A percentile compares a stretch with the other conserved stretches of the same genome.
Conservation (phyloP, 2,329 filamentous ascomycete genomes). For the Cordyceps javanica region DNA sequence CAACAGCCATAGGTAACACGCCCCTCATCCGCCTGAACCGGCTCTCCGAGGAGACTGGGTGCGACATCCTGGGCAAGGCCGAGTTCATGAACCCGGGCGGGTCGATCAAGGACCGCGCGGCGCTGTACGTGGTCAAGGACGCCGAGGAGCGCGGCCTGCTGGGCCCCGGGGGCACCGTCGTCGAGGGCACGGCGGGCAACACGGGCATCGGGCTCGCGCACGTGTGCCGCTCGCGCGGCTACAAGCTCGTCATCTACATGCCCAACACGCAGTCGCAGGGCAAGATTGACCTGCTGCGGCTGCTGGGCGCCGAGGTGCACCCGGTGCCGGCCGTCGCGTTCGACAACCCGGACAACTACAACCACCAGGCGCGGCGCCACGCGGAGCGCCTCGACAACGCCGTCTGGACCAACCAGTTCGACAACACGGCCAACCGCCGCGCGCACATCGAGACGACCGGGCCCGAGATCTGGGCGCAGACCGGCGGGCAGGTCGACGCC, state of each 20-base stretch:
- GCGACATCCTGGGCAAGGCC: slow-evolving; percentile 90
- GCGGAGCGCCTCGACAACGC: slow-evolving; percentile 82
- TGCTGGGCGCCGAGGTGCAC: slow-evolving; percentile 91
- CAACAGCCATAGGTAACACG: slow-evolving; percentile 88
- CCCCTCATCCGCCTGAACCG: slow-evolving; percentile 85
- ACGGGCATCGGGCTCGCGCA: slow-evolving; percentile 97
- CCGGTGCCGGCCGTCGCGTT: slow-evolving; percentile 94
- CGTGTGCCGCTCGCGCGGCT: slow-evolving; percentile 86
- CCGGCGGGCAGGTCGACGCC: slow-evolving; percentile 75
- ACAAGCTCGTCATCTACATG: slow-evolving; percentile 98
- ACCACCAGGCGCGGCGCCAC: slow-evolving; percentile 87
- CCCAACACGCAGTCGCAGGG: slow-evolving; percentile 97
- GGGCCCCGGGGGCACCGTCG: slow-evolving; percentile 80
- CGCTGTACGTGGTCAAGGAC: slow-evolving; percentile 87
- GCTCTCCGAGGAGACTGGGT: slow-evolving; percentile 85
- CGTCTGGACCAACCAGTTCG: slow-evolving; percentile 99
- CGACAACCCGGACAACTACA: slow-evolving; percentile 94
- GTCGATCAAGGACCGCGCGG: slow-evolving; percentile 92
- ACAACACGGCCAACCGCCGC: slow-evolving; percentile 88
- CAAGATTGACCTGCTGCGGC: slow-evolving; percentile 87
- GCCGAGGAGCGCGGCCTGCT: slow-evolving; percentile 84
- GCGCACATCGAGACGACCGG: slow-evolving; percentile 97
- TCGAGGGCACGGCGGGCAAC: slow-evolving; percentile 96
- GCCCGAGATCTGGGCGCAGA: slow-evolving; percentile 96
- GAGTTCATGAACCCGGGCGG: slow-evolving; percentile 99